Conservation (phyloP, 148 eudicot species). For the Polygonum aviculare region DNA sequence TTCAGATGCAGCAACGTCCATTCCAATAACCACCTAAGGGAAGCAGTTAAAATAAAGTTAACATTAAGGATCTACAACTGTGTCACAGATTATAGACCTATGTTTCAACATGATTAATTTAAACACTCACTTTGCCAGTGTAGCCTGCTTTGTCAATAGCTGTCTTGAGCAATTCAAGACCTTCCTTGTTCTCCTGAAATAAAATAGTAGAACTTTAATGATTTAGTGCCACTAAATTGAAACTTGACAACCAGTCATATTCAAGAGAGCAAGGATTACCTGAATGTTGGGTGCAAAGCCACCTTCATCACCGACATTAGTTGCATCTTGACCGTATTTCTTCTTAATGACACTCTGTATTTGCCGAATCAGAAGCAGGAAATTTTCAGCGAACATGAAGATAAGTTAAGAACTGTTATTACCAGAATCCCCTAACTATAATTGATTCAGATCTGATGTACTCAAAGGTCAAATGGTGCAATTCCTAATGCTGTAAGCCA, state of each 20-base stretch:
- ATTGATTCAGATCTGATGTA: background rate
- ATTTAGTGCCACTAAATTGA: background rate
- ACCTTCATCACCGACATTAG: constrained; percentile 79
- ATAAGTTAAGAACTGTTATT: background rate
- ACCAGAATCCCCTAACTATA: background rate
- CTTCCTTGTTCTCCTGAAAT: constrained; percentile 95
- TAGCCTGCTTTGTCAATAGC: constrained; percentile 96
- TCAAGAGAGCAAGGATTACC: constrained; percentile 20
- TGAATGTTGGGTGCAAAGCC: constrained; percentile 80
- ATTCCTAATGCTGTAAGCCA: background rate
- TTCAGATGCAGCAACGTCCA: constrained; percentile 86
- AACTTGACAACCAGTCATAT: background rate
- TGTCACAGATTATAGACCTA: background rate
- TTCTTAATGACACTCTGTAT: constrained; percentile 63
- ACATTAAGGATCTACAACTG: background rate
- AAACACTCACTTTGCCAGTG: constrained; percentile 61
- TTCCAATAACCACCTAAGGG: constrained; percentile 60
- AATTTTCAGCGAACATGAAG: background rate
- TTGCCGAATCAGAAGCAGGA: background rate
- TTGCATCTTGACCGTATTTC: constrained; percentile 79
- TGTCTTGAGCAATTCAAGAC: constrained; percentile 90
- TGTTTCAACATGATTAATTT: background rate
- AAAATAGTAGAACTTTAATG: constrained; percentile 7
- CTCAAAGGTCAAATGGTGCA: background rate
- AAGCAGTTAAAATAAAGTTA: background rate